Percentiles rank a stretch among this genome's conserved stretches.
Conservation (phyloP, 2,329 filamentous ascomycete species). For the Sporothrix pallida region DNA sequence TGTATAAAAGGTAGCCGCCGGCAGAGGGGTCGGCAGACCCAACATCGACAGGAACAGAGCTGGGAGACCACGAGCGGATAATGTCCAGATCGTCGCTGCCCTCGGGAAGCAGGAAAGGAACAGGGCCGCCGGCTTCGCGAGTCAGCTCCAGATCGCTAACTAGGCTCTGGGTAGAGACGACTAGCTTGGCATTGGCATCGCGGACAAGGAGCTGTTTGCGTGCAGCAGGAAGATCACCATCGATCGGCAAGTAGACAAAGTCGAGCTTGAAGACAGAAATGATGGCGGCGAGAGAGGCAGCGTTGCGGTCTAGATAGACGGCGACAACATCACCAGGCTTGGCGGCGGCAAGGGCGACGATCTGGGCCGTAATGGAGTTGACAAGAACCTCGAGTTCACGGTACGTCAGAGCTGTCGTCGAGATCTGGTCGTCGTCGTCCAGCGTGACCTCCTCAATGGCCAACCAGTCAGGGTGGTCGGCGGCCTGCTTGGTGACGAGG, state of each 20-base stretch:
- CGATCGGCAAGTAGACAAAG: slow-evolving; percentile 65
- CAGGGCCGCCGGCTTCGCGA: not conserved
- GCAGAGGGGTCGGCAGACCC: slow-evolving; percentile 39
- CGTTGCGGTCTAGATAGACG: slow-evolving; percentile 68
- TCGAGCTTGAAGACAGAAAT: slow-evolving; percentile 62
- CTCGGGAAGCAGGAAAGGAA: not conserved
- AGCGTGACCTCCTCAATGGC: slow-evolving; percentile 62
- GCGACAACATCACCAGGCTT: slow-evolving; percentile 60
- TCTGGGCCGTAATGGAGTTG: not conserved
- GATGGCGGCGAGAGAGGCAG: slow-evolving; percentile 65
- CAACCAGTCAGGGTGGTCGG: slow-evolving; percentile 53
- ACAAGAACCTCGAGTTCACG: not conserved
- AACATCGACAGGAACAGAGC: no score
- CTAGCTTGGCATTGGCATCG: slow-evolving; percentile 58
- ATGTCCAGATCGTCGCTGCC: slow-evolving; percentile 40
- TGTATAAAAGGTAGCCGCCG: slow-evolving; percentile 60
- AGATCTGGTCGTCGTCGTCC: slow-evolving; percentile 47
- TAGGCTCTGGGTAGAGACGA: slow-evolving; percentile 56
- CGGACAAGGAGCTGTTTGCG: slow-evolving; percentile 66
- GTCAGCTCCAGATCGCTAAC: slow-evolving; percentile 41
- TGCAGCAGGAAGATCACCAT: slow-evolving; percentile 63
- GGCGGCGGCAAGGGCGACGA: slow-evolving; percentile 41
- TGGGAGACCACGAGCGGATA: slow-evolving; percentile 23
- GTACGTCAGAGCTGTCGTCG: slow-evolving; percentile 37
- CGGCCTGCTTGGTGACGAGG: slow-evolving; percentile 52